Evolutionary conservation across 164 flowering plant species (phyloP).

Genomic region (Chimonanthus salicifolius): DNA sequence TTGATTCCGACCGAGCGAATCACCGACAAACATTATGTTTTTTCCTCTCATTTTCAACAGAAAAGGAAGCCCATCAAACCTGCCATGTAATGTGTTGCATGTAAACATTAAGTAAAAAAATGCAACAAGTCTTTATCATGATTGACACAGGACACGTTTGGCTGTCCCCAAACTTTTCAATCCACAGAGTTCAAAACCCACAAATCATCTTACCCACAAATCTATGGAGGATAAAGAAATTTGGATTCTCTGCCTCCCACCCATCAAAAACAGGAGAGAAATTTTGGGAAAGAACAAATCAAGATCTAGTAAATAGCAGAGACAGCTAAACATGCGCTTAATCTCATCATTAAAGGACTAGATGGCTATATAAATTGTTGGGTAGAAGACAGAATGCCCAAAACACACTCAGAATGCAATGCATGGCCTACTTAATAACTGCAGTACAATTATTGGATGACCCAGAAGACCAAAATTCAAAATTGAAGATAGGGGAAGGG

Average conservation of each 20-base stretch:
- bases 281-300: too few species aligned
- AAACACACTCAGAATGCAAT: too few species aligned
- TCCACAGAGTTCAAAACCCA: slow-evolving; percentile 26
- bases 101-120: too few species aligned
- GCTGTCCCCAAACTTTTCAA: neutral
- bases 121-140: neutral
- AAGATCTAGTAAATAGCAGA: too few species aligned
- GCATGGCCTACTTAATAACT: too few species aligned
- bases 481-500: neutral
- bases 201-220: neutral
- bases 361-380: too few species aligned
- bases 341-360: too few species aligned
- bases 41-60: slow-evolving; percentile 66
- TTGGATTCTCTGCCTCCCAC: neutral
- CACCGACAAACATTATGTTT: slow-evolving; percentile 86
- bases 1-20: slow-evolving; percentile 82
- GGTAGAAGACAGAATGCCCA: too few species aligned
- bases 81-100: slow-evolving; percentile 7
- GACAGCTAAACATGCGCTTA: too few species aligned
- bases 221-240: neutral
- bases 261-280: too few species aligned
- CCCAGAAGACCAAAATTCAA: too few species aligned
- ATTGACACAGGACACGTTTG: neutral
- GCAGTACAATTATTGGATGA: too few species aligned
- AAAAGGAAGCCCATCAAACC: slow-evolving; percentile 71